Evolutionary conservation across 495 filamentous ascomycete genomes (phyloP).

Genomic region (Usnea hakonensis): DNA sequence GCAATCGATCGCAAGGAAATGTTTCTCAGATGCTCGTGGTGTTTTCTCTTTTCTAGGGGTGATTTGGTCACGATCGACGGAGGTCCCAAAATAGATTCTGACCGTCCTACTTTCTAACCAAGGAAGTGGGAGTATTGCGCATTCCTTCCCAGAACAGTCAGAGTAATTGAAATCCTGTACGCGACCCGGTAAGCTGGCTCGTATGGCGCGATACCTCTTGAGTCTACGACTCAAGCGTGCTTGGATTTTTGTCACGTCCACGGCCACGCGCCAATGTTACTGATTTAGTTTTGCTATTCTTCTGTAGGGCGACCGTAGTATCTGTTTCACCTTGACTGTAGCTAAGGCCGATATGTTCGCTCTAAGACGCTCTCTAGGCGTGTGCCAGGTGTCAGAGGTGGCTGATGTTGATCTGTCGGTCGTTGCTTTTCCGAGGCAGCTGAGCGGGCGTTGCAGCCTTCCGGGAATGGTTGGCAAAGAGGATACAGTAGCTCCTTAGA

Average conservation of each 20-base stretch:
- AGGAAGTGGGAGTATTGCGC: constrained; percentile 8
- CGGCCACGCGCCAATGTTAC: neutral
- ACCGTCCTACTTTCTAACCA: constrained; percentile 10
- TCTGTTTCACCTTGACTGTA: neutral
- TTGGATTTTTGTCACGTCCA: neutral
- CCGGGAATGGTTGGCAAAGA: neutral
- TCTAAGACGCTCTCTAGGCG: neutral
- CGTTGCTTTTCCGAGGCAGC: neutral
- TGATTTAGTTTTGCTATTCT: neutral
- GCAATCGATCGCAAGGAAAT: neutral
- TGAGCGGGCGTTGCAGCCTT: neutral
- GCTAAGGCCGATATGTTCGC: neutral
- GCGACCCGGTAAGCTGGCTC: neutral
- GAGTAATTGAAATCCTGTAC: neutral
- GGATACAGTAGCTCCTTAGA: neutral
- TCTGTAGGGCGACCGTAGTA: neutral
- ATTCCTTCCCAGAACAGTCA: constrained; percentile 6
- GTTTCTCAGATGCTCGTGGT: neutral
- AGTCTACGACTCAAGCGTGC: neutral
- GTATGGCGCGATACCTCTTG: neutral
- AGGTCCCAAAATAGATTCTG: constrained; percentile 12
- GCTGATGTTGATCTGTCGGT: neutral
- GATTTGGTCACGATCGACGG: constrained; percentile 4
- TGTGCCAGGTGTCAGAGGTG: neutral
- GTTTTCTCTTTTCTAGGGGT: neutral